A percentile compares a stretch with the other conserved stretches of the same genome.
Conservation (phyloP, 805 yeast genomes). For the Metschnikowia koreensis region DNA sequence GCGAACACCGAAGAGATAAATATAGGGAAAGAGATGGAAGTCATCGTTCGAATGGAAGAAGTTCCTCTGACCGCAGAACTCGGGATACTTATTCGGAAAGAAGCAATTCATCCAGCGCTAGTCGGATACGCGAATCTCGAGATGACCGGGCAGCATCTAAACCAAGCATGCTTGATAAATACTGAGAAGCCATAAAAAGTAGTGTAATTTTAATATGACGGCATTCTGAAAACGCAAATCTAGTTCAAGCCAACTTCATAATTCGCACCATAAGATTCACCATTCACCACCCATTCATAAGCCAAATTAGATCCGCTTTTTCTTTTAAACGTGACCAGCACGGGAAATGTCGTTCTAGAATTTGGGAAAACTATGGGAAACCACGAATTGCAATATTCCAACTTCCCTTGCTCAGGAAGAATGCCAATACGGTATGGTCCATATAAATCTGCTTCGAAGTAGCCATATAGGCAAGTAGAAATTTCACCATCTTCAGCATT, state of each 20-base stretch:
- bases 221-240: background rate
- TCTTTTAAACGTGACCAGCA: slow-evolving; percentile 10
- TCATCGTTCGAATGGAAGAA: background rate
- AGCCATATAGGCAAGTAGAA: slow-evolving; percentile 70
- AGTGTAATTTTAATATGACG: background rate
- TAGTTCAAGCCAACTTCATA: background rate
- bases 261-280: slow-evolving; percentile 1
- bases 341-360: slow-evolving; percentile 3
- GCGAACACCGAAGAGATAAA: background rate
- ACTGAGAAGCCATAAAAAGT: background rate
- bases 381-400: slow-evolving; percentile 36
- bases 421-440: slow-evolving; percentile 55
- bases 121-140: background rate
- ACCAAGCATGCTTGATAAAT: background rate
- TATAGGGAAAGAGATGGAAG: background rate
- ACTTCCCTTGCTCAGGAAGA: slow-evolving; percentile 6
- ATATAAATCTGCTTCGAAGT: slow-evolving; percentile 68
- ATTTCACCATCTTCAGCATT: slow-evolving; percentile 34
- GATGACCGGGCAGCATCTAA: background rate
- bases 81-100: background rate
- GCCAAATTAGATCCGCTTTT: slow-evolving; percentile 9
- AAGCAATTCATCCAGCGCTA: background rate
- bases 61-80: background rate
- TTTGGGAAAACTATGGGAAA: slow-evolving; percentile 38
- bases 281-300: slow-evolving; percentile 16